Percentiles rank a stretch among this genome's conserved stretches.
phyloP scores from a whole-genome alignment of 305 asterid genomes.

The Solanum chacoense region DNA sequence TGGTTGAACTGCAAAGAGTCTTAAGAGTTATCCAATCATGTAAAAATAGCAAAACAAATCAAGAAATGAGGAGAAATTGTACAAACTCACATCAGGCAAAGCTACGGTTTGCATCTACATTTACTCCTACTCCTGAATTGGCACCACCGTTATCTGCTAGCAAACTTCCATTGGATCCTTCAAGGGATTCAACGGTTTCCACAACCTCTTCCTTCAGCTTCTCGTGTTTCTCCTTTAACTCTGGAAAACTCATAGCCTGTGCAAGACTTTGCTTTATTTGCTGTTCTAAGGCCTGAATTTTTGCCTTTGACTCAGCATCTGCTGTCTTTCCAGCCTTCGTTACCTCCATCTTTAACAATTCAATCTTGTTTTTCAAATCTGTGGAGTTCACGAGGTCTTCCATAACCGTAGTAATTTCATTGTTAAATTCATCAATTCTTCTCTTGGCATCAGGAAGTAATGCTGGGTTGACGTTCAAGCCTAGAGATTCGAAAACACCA shows the following conservation, averaged over 20 bases:
- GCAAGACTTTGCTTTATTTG: constrained; percentile 45
- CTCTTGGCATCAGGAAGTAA: constrained; percentile 16
- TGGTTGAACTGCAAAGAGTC: constrained; percentile 8
- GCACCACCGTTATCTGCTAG: constrained; percentile 2
- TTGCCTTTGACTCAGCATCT: constrained; percentile 32
- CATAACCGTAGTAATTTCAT: constrained; percentile 32
- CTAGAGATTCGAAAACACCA: constrained; percentile 34
- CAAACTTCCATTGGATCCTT: constrained; percentile 41
- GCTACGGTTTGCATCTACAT: constrained; percentile 19
- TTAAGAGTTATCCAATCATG: neutral
- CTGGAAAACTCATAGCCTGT: constrained; percentile 32
- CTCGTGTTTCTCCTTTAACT: constrained; percentile 41
- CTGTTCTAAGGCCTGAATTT: constrained; percentile 42
- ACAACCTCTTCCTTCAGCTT: constrained; percentile 33
- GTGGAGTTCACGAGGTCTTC: constrained; percentile 40
- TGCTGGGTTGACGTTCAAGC: constrained; percentile 33
- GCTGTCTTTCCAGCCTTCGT: constrained; percentile 41
- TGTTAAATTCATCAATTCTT: constrained; percentile 31
- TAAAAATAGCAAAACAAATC: neutral
- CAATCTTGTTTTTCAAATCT: constrained; percentile 56
- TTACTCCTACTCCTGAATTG: constrained; percentile 20
- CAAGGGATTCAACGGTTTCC: constrained; percentile 27
- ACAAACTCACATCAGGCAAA: constrained; percentile 22
- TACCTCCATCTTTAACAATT: constrained; percentile 44
- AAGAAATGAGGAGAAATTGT: neutral